phyloP scores from a whole-genome alignment of 176 grass and related monocot species.

The sorghum (Sorghum bicolor) region Sorghum_bicolor_NCBIv3 NC_012876.2:11236501-11237000 shows the following conservation, averaged over 20 bases:
- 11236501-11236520: slow-evolving; percentile 38
- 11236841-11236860: background rate
- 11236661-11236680: background rate
- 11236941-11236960: background rate
- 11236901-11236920: background rate
- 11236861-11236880: background rate
- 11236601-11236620: slow-evolving; percentile 21
- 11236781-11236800: background rate
- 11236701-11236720: background rate
- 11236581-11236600: background rate
- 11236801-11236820: background rate
- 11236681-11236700: background rate
- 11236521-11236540: slow-evolving; percentile 38
- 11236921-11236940: background rate
- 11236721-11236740: background rate
- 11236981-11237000: too few species aligned
- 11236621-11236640: slow-evolving; percentile 32
- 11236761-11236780: background rate
- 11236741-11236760: background rate
- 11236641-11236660: background rate
- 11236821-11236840: background rate
- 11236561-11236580: slow-evolving; percentile 41
- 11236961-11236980: background rate
- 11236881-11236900: background rate
- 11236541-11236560: slow-evolving; percentile 33